phyloP scores from a whole-genome alignment of 202 grass and related monocot genomes.

The Thinopyrum obtusiflorum region DNA sequence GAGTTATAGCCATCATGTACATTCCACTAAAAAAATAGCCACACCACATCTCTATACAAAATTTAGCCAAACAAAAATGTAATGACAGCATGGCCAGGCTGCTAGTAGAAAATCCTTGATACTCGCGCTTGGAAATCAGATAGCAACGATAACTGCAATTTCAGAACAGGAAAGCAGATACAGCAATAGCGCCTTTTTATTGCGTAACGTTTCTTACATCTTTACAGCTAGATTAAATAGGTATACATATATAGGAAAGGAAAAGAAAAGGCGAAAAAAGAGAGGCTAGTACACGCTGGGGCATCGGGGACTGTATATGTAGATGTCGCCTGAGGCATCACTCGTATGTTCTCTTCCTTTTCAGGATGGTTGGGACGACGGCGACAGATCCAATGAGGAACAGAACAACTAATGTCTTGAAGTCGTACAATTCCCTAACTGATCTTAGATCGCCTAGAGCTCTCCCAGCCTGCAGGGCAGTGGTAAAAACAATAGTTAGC shows the following conservation, averaged over 20 bases:
- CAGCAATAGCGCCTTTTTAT: background rate
- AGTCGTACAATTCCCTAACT: slow-evolving; percentile 85
- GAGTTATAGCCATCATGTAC: too few relatives aligned
- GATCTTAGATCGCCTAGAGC: slow-evolving; percentile 90
- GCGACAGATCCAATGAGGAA: slow-evolving; percentile 84
- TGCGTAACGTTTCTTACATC: slow-evolving; percentile 32
- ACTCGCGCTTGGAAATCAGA: background rate
- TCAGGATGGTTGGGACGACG: slow-evolving; percentile 76
- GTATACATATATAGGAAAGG: slow-evolving; percentile 40
- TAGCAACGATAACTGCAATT: background rate
- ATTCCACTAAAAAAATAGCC: background rate
- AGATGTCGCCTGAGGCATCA: slow-evolving; percentile 39
- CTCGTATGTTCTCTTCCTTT: slow-evolving; percentile 88
- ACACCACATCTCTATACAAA: background rate
- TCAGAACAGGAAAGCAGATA: background rate
- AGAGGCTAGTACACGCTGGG: slow-evolving; percentile 36
- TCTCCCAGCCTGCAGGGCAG: slow-evolving; percentile 68
- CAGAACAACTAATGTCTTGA: slow-evolving; percentile 82
- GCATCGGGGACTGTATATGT: slow-evolving; percentile 5
- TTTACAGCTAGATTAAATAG: slow-evolving; percentile 45
- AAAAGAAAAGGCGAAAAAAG: slow-evolving; percentile 10
- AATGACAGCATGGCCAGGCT: background rate
- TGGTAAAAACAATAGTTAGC: background rate
- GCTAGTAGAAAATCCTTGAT: background rate
- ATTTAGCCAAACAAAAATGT: background rate